phyloP scores from a whole-genome alignment of 2,329 filamentous ascomycete genomes.

The Epichloe hybrida region DNA sequence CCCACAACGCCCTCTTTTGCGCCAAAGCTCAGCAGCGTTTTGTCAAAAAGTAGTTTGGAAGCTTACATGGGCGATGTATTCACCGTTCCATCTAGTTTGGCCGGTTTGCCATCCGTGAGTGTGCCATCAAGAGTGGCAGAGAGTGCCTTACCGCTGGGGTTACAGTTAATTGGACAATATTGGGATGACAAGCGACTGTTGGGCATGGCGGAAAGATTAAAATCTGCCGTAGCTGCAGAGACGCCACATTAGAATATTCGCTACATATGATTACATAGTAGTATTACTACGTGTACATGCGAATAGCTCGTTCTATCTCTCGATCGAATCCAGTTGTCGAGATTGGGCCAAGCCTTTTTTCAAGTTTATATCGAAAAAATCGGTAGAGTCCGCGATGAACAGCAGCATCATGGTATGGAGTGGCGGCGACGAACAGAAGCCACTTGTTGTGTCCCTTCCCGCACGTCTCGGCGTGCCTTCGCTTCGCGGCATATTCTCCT shows the following conservation, averaged over 20 bases:
- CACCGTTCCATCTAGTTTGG: constrained; percentile 86
- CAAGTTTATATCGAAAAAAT: no score
- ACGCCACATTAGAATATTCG: neutral
- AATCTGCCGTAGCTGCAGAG: constrained; percentile 20
- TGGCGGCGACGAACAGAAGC: neutral
- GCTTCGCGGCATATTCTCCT: neutral
- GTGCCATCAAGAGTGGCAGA: constrained; percentile 42
- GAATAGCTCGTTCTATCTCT: no score
- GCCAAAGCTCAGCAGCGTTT: constrained; percentile 48
- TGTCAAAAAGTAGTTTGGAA: constrained; percentile 46
- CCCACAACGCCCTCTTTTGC: constrained; percentile 77
- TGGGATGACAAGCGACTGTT: constrained; percentile 59
- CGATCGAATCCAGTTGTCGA: no score
- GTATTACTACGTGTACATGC: no score
- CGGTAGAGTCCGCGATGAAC: no score
- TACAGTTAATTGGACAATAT: constrained; percentile 73
- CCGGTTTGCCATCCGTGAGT: constrained; percentile 78
- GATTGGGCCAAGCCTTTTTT: no score
- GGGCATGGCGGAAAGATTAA: constrained; percentile 33
- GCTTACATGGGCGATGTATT: constrained; percentile 90
- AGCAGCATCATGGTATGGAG: no score
- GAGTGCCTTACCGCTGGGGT: constrained; percentile 31
- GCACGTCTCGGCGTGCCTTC: neutral
- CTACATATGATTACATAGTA: neutral
- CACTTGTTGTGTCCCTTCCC: neutral